Evolutionary conservation across 2,329 filamentous ascomycete genomes (phyloP).

Genomic region (Zalaria sp.): DNA sequence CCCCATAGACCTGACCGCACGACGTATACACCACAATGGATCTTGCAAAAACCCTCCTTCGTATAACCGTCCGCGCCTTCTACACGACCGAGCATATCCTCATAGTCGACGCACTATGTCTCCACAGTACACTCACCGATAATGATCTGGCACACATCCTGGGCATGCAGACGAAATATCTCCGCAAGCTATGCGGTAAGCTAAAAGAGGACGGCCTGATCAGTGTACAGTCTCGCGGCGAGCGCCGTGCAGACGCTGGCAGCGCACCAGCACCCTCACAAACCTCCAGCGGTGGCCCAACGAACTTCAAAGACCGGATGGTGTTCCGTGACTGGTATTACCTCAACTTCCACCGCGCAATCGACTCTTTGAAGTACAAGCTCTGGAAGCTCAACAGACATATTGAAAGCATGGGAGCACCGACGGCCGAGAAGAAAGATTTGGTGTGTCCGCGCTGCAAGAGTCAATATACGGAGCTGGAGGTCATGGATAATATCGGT

Average conservation of each 20-base stretch:
- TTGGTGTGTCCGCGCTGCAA: constrained; percentile 73
- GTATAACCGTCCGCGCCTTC: constrained; percentile 74
- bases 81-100: constrained; percentile 75
- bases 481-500: constrained; percentile 67
- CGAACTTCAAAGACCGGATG: constrained; percentile 18
- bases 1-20: too few relatives aligned
- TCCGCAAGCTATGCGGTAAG: constrained; percentile 77
- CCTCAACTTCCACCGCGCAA: constrained; percentile 85
- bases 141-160: constrained; percentile 79
- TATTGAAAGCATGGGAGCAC: constrained; percentile 70
- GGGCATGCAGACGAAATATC: constrained; percentile 78
- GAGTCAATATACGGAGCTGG: constrained; percentile 76
- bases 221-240: constrained; percentile 48
- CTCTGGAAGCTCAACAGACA: constrained; percentile 78
- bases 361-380: constrained; percentile 93
- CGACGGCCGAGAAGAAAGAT: constrained; percentile 75
- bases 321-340: constrained; percentile 75
- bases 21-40: constrained; percentile 25
- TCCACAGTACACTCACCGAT: constrained; percentile 63
- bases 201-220: constrained; percentile 79
- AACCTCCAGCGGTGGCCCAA: constrained; percentile 3
- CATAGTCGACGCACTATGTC: constrained; percentile 64
- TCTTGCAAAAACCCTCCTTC: constrained; percentile 64
- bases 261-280: constrained; percentile 9
- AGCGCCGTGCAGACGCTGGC: constrained; percentile 18